A percentile compares a stretch with the other conserved stretches of the same genome.
phyloP scores from a whole-genome alignment of 139 green algal species.

The Bryopsis sp. region DNA sequence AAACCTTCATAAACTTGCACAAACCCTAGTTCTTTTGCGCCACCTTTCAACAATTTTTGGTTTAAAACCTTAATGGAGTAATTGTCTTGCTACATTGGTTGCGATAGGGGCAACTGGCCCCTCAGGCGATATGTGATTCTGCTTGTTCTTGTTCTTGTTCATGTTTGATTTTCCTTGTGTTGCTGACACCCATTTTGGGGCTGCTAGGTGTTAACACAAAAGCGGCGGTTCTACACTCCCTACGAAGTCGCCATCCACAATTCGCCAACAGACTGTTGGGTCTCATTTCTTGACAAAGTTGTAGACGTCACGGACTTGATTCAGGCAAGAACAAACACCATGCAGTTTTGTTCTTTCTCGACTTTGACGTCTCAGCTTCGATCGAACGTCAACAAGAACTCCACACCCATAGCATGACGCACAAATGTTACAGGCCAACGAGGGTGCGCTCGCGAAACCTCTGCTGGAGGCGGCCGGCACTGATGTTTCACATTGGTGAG shows the following conservation, averaged over 20 bases:
- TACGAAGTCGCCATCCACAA: constrained; percentile 10
- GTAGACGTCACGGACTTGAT: not conserved
- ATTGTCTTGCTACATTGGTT: too few relatives aligned
- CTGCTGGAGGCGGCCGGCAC: not conserved
- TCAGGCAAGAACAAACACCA: not conserved
- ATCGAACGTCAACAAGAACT: not conserved
- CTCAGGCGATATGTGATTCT: too few relatives aligned
- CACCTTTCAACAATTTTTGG: too few relatives aligned
- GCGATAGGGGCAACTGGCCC: too few relatives aligned
- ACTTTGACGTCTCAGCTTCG: not conserved
- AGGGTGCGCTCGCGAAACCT: too few relatives aligned
- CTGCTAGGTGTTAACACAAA: too few relatives aligned
- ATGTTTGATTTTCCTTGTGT: too few relatives aligned
- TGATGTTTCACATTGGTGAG: constrained; percentile 1
- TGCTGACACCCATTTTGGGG: too few relatives aligned
- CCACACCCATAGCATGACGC: not conserved
- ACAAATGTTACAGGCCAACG: not conserved
- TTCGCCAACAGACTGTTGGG: constrained; percentile 6
- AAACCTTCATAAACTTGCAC: too few relatives aligned
- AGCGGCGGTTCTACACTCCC: constrained; percentile 2
- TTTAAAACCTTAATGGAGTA: too few relatives aligned
- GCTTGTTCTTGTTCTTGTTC: too few relatives aligned
- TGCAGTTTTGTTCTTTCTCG: not conserved
- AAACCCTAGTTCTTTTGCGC: too few relatives aligned
- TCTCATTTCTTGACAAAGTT: not conserved